Base-by-base conservation (phyloP, 306 rosid species). In the Astragalus membranaceus region DNA sequence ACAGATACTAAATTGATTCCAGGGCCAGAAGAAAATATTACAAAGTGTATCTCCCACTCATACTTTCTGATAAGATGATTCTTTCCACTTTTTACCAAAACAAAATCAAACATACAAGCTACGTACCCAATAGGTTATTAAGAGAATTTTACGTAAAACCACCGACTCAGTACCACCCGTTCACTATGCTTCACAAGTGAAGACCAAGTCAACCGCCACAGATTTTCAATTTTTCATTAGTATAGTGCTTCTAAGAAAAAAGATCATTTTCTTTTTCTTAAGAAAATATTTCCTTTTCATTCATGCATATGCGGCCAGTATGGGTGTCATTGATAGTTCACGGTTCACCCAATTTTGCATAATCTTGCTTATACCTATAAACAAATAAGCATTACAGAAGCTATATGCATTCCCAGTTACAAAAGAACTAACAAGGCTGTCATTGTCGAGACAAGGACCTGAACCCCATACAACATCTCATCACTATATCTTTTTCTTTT, bases 151-250 rank as follows among this genome's bases (percentile, higher is more conserved):
- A 53, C 30, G 39, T 4, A 37, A 9, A 32, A 52, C 65, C 52
- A 67, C 30, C 4, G 30, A 26, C 46, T 30, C n/a, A 53, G 57
- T 10, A 55, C 20, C 64, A 52, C 17, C 29, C 36, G 50, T 41
- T 64, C 30, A 74, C 33, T 42, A 49, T 74, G 49, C 48, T 42
- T 64, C 58, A 16, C 49, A 64, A 43, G 33, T 0, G 47, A 41
- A 52, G 72, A 64, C 8, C 74, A 64, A 53, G 58, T 53, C 49
- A 53, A 70, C 66, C 47, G 6, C 51, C 26, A 64, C 4, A 33
- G 55, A n/a, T 55, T 33, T 7, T 54, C 37, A 74, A 54, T 8
- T 10, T 48, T 67, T 57, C 13, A 56, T 56, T 57, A 35, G 57
- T 47, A 23, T 29, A 36, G 57, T 32, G 11, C 72, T 53, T 48